phyloP scores from a whole-genome alignment of 495 filamentous ascomycete genomes.

The Hapsidospora chrysogenum region DNA sequence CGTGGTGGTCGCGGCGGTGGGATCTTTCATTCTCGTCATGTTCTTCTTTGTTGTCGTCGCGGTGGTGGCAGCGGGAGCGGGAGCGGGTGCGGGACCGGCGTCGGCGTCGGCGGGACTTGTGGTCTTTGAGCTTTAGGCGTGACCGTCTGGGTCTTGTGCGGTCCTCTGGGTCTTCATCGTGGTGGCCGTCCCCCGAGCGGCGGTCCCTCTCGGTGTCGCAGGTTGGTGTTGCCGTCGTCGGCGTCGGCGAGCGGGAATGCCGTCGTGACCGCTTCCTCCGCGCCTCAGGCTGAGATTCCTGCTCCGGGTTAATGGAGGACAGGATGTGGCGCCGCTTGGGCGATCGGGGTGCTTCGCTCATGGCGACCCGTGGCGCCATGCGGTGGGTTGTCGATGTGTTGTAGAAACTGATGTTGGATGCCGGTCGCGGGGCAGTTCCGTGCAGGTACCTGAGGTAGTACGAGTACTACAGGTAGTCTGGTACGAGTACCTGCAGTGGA shows the following conservation, averaged over 20 bases:
- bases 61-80: constrained; percentile 7
- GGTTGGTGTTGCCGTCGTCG: constrained; percentile 7
- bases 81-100: constrained; percentile 1
- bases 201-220: not conserved
- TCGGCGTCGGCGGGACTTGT: constrained; percentile 7
- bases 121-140: constrained; percentile 1
- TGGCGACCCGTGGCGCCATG: constrained; percentile 2
- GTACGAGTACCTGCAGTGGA: no score
- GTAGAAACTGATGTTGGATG: no score
- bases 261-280: constrained; percentile 1
- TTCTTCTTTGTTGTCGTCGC: constrained; percentile 3
- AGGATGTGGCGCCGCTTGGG: constrained; percentile 28
- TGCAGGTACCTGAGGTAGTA: no score
- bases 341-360: constrained; percentile 18
- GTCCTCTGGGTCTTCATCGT: constrained; percentile 2
- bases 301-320: constrained; percentile 22
- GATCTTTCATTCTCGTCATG: not conserved
- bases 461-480: no score
- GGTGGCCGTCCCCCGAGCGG: constrained; percentile 4
- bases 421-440: no score
- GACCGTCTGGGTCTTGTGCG: not conserved
- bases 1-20: constrained; percentile 21
- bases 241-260: not conserved
- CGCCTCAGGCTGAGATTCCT: constrained; percentile 1
- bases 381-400: no score